Percentiles rank a stretch among this genome's conserved stretches.
phyloP scores from a whole-genome alignment of 1,284 basidiomycete species.

The Cutaneotrichosporon cutaneum region DNA sequence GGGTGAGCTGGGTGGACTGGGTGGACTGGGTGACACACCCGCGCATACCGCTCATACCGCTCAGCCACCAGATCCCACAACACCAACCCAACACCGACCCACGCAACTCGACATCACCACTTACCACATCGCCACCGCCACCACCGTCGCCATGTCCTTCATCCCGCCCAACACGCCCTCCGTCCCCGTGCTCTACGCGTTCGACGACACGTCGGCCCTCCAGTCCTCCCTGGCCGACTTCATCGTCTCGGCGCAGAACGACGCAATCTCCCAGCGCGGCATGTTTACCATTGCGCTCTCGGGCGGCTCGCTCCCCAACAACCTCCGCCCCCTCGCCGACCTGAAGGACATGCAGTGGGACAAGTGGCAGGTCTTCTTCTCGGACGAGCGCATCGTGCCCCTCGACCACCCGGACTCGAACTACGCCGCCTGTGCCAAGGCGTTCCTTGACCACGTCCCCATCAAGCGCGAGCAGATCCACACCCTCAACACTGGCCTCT shows the following conservation, averaged over 20 bases:
- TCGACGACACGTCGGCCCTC: constrained; percentile 60
- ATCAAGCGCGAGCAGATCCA: constrained; percentile 74
- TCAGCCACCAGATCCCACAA: too few species aligned
- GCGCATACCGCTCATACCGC: neutral
- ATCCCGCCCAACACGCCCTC: constrained; percentile 45
- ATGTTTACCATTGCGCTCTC: constrained; percentile 90
- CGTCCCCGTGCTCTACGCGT: constrained; percentile 71
- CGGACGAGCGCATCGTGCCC: constrained; percentile 90
- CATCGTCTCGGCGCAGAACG: constrained; percentile 82
- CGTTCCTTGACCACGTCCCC: constrained; percentile 80
- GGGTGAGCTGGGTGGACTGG: too few species aligned
- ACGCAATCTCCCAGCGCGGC: constrained; percentile 81
- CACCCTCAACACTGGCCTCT: constrained; percentile 69
- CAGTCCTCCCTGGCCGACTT: constrained; percentile 72
- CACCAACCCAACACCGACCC: neutral
- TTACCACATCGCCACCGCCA: neutral
- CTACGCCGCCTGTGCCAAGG: constrained; percentile 71
- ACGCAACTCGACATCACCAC: neutral
- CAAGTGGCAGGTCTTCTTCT: constrained; percentile 97
- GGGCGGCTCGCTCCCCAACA: constrained; percentile 86
- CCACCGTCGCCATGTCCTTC: neutral
- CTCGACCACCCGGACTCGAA: constrained; percentile 91
- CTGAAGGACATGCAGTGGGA: constrained; percentile 81
- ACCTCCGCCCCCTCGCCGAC: constrained; percentile 69
- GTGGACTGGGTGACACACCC: neutral